Evolutionary conservation across 2,329 filamentous ascomycete species (phyloP).

Genomic region (Neonectria hederae): DNA sequence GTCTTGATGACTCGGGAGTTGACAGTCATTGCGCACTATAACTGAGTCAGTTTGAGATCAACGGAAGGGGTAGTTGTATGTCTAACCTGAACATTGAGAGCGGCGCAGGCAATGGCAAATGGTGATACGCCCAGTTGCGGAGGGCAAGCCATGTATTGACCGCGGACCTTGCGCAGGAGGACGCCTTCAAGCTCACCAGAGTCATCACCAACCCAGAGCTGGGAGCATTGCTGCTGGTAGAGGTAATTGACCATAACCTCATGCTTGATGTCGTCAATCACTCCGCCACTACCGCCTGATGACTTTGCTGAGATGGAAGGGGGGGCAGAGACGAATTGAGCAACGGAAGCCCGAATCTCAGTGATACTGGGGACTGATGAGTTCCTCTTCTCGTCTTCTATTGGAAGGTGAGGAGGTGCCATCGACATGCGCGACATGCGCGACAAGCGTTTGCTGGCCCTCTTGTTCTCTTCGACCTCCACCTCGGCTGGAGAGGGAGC

Average conservation of each 20-base stretch:
- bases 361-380: slow-evolving; percentile 45
- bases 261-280: slow-evolving; percentile 78
- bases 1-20: slow-evolving; percentile 83
- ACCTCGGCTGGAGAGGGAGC: slow-evolving; percentile 44
- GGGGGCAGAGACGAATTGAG: slow-evolving; percentile 53
- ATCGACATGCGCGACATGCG: slow-evolving; percentile 31
- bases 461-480: slow-evolving; percentile 28
- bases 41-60: neutral
- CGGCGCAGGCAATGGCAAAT: slow-evolving; percentile 71
- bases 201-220: slow-evolving; percentile 77
- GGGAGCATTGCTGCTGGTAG: slow-evolving; percentile 80
- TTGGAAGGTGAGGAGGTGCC: slow-evolving; percentile 35
- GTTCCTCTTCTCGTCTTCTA: slow-evolving; percentile 50
- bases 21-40: slow-evolving; percentile 81
- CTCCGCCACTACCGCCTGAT: slow-evolving; percentile 54
- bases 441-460: slow-evolving; percentile 28
- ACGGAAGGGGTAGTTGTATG: neutral
- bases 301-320: slow-evolving; percentile 61
- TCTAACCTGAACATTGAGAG: slow-evolving; percentile 76
- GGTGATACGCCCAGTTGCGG: slow-evolving; percentile 68
- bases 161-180: slow-evolving; percentile 72
- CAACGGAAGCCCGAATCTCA: slow-evolving; percentile 59
- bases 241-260: slow-evolving; percentile 87
- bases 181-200: slow-evolving; percentile 77
- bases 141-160: slow-evolving; percentile 78